Evolutionary conservation across 768 basidiomycete genomes (phyloP).

Genomic region (Zangia roseola): DNA sequence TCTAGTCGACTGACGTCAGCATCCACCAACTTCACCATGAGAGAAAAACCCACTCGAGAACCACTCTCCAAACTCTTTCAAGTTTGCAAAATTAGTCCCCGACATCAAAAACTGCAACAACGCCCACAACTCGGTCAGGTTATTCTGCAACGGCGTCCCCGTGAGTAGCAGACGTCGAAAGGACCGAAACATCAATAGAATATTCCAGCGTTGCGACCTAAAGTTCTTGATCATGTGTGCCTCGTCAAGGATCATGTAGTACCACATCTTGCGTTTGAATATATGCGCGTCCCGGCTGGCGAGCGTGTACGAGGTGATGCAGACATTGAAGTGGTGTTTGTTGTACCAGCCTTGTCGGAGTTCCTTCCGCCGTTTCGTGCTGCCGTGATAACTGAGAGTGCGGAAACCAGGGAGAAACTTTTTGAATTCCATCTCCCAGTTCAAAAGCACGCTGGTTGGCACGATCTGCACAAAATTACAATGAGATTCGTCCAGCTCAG

Average conservation of each 20-base stretch:
- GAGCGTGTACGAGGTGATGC: conserved; percentile 91
- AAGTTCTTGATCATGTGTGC: conserved; percentile 99
- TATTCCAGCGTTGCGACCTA: conserved; percentile 91
- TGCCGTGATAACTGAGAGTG: conserved; percentile 88
- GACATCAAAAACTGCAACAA: conserved; percentile 93
- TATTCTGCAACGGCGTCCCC: conserved; percentile 96
- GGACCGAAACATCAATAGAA: conserved; percentile 82
- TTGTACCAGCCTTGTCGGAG: conserved; percentile 90
- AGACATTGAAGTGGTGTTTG: conserved; percentile 88
- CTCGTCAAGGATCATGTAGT: conserved; percentile 95
- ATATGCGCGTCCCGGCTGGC: conserved; percentile 90
- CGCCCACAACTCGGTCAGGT: conserved; percentile 94
- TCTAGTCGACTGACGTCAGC: conserved; percentile 44
- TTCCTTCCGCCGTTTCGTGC: conserved; percentile 84
- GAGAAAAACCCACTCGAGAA: conserved; percentile 74
- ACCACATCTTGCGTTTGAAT: conserved; percentile 91
- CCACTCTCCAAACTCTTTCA: conserved; percentile 95
- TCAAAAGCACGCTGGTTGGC: conserved; percentile 90
- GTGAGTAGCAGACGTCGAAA: conserved; percentile 88
- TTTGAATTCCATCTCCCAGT: conserved; percentile 98
- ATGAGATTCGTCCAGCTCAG: neutral
- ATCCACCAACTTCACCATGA: neutral
- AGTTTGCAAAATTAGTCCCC: conserved; percentile 82
- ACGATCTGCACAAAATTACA: conserved; percentile 51
- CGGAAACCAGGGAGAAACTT: conserved; percentile 91